A percentile compares a stretch with the other conserved stretches of the same genome.
Conservation (phyloP, 176 grass and related monocot species). For the Cocos nucifera region DNA sequence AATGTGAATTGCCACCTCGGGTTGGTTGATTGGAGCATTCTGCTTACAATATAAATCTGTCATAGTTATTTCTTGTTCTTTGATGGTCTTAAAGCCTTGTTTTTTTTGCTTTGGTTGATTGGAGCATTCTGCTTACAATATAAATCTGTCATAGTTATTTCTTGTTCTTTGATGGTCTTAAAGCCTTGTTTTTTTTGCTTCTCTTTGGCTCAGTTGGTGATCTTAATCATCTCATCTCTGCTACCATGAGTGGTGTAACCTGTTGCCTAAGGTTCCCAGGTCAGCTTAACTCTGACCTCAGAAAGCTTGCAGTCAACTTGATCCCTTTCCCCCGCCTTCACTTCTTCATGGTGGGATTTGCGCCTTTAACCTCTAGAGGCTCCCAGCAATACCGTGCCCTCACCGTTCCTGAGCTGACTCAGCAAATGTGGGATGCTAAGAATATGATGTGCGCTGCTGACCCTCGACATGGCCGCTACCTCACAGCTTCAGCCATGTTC, state of each 20-base stretch:
- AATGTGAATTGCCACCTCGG: too few species aligned
- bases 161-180: background rate
- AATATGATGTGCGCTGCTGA: slow-evolving; percentile 96
- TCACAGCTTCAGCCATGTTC: slow-evolving; percentile 77
- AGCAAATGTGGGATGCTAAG: slow-evolving; percentile 95
- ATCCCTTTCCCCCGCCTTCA: slow-evolving; percentile 86
- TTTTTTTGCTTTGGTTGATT: background rate
- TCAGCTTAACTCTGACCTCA: slow-evolving; percentile 85
- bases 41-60: too few species aligned
- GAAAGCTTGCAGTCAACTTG: slow-evolving; percentile 79
- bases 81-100: background rate
- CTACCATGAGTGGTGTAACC: slow-evolving; percentile 80
- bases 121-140: too few species aligned
- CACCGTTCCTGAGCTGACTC: slow-evolving; percentile 77
- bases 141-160: background rate
- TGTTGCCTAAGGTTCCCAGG: slow-evolving; percentile 82
- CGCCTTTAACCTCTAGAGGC: slow-evolving; percentile 55
- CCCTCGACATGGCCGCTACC: slow-evolving; percentile 79
- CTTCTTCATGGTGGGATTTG: slow-evolving; percentile 96
- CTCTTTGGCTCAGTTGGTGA: slow-evolving; percentile 56
- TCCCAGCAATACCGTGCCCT: slow-evolving; percentile 75
- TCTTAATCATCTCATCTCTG: slow-evolving; percentile 82
- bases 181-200: background rate
- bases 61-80: background rate
- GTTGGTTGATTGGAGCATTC: too few species aligned